Evolutionary conservation across 2,329 filamentous ascomycete species (phyloP).

Genomic region (Botrytis cinerea): DNA sequence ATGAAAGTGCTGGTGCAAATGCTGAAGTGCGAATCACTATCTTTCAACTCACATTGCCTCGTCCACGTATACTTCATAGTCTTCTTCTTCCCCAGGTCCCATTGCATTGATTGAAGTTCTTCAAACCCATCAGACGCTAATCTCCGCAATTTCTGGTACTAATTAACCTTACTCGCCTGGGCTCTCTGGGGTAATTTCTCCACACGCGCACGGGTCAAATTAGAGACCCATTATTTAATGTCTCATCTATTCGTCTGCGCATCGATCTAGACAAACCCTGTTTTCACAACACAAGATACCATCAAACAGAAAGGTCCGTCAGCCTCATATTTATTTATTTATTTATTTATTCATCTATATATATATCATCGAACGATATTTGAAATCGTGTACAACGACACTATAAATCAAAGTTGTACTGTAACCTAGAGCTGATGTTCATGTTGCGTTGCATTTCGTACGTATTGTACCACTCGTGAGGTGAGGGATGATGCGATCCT

Average conservation of each 20-base stretch:
- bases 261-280: not conserved
- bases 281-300: not conserved
- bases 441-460: constrained; percentile 5
- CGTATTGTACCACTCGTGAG: not conserved
- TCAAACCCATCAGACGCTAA: not conserved
- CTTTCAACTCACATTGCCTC: not conserved
- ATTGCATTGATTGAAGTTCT: not conserved
- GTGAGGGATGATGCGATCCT: constrained; percentile 1
- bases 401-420: not conserved
- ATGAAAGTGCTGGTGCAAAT: not conserved
- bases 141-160: not conserved
- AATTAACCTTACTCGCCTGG: not conserved
- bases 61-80: not conserved
- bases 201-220: not conserved
- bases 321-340: not conserved
- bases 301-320: not conserved
- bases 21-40: not conserved
- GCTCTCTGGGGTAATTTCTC: not conserved
- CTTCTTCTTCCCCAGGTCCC: not conserved
- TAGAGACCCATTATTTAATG: not conserved
- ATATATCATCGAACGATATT: constrained; percentile 13
- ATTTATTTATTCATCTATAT: not conserved
- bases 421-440: constrained; percentile 10
- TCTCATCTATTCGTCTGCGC: not conserved
- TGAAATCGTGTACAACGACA: not conserved